Evolutionary conservation across 139 green algal species (phyloP).

Genomic region (Coelastrella sp.): DNA sequence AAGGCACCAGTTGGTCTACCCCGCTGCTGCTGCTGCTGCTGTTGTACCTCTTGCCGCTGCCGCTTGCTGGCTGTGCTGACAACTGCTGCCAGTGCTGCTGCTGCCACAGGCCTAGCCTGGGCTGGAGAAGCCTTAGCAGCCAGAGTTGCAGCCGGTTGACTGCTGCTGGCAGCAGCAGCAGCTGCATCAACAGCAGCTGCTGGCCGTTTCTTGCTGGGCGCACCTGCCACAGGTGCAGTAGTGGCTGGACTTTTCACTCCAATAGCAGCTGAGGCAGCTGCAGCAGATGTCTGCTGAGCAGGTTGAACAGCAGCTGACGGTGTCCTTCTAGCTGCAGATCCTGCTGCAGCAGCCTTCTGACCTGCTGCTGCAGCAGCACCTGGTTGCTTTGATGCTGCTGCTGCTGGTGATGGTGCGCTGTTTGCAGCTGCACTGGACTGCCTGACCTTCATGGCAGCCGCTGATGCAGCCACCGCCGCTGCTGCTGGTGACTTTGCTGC

Average conservation of each 20-base stretch:
- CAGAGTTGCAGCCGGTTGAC: background rate
- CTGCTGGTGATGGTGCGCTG: too few species aligned
- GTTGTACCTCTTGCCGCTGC: background rate
- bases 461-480: background rate
- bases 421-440: too few species aligned
- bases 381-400: background rate
- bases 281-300: background rate
- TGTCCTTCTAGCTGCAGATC: background rate
- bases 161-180: background rate
- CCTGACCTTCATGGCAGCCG: background rate
- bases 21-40: background rate
- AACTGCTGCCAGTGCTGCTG: slow-evolving; percentile 1
- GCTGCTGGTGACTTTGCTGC: background rate
- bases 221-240: background rate
- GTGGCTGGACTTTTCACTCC: background rate
- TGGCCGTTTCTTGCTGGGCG: background rate
- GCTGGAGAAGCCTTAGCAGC: background rate
- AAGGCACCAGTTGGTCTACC: background rate
- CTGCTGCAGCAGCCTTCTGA: background rate
- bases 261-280: background rate
- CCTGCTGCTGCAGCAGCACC: background rate
- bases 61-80: background rate
- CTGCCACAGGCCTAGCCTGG: background rate
- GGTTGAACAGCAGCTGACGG: background rate
- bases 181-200: background rate